These are phyloP conservation scores for Saksenaea vasiformis DNA, from an alignment of 371 early-diverging fungal species.

Conservation along the genomic window DNA sequence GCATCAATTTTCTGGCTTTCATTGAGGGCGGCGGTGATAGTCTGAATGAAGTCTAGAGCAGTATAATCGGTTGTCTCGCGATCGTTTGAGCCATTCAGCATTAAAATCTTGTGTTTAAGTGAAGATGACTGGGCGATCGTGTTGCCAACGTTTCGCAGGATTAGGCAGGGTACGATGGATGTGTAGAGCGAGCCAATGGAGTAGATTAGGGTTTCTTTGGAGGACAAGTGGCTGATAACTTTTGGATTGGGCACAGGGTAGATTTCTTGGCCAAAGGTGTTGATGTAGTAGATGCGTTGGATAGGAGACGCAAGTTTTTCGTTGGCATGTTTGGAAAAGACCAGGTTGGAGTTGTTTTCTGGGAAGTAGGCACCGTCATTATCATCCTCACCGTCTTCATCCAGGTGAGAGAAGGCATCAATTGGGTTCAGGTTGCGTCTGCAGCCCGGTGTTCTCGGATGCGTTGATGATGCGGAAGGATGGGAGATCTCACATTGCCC, in stretches of 20 bases:
- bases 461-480: constrained; percentile 32
- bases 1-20: constrained; percentile 36
- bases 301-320: constrained; percentile 50
- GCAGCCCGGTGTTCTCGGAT: constrained; percentile 11
- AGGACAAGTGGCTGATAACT: constrained; percentile 38
- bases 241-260: constrained; percentile 60
- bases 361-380: neutral
- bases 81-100: constrained; percentile 65
- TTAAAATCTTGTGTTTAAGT: constrained; percentile 57
- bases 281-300: constrained; percentile 60
- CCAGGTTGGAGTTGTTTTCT: constrained; percentile 32
- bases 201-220: constrained; percentile 56
- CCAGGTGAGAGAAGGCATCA: constrained; percentile 24
- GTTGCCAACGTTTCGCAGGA: constrained; percentile 59
- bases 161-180: constrained; percentile 62
- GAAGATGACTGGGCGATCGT: constrained; percentile 50
- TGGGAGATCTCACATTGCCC: constrained; percentile 73
- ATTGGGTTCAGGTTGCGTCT: constrained; percentile 19
- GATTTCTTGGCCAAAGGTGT: constrained; percentile 58
- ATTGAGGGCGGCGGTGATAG: constrained; percentile 62
- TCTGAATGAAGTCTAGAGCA: constrained; percentile 65
- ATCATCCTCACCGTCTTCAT: constrained; percentile 16
- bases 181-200: constrained; percentile 68
- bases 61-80: constrained; percentile 64
- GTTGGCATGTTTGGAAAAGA: constrained; percentile 39